Conservation (phyloP, 2,329 filamentous ascomycete species). For the Fusarium siculi region DNA sequence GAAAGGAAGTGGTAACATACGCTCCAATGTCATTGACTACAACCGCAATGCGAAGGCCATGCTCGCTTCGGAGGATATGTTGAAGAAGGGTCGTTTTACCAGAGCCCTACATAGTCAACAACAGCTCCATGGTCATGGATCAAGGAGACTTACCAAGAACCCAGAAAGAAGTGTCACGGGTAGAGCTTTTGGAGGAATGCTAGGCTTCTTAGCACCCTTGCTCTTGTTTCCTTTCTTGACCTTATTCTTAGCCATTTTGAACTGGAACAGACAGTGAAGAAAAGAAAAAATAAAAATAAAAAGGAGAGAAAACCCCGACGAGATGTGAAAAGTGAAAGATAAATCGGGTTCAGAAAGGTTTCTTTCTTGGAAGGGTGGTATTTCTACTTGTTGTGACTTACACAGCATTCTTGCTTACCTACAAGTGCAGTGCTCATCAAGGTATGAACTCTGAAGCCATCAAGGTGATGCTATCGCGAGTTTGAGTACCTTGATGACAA, state of each 20-base stretch:
- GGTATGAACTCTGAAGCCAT: slow-evolving; percentile 29
- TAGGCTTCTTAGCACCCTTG: slow-evolving; percentile 25
- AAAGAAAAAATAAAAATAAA: fast-evolving
- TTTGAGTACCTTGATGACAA: slow-evolving; percentile 30
- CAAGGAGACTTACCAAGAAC: slow-evolving; percentile 41
- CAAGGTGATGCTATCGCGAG: slow-evolving; percentile 26
- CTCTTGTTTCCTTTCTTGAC: slow-evolving; percentile 20
- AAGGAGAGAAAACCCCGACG: no score
- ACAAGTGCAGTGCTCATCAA: slow-evolving; percentile 30
- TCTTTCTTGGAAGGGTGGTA: neutral
- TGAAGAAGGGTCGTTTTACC: slow-evolving; percentile 78
- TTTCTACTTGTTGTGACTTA: slow-evolving; percentile 15
- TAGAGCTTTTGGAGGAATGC: slow-evolving; percentile 39
- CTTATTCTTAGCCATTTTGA: slow-evolving; percentile 34
- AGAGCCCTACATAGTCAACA: slow-evolving; percentile 60
- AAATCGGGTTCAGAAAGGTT: fast-evolving
- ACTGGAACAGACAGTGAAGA: neutral
- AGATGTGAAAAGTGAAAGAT: no score
- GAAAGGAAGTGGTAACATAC: slow-evolving; percentile 46
- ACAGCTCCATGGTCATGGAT: fast-evolving
- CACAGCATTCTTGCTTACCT: neutral
- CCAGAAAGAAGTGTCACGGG: slow-evolving; percentile 51
- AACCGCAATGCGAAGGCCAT: slow-evolving; percentile 75
- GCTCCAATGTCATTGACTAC: slow-evolving; percentile 79
- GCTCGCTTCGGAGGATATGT: slow-evolving; percentile 73